Evolutionary conservation across 148 eudicot species (phyloP).

Genomic region (Silene conica): DNA sequence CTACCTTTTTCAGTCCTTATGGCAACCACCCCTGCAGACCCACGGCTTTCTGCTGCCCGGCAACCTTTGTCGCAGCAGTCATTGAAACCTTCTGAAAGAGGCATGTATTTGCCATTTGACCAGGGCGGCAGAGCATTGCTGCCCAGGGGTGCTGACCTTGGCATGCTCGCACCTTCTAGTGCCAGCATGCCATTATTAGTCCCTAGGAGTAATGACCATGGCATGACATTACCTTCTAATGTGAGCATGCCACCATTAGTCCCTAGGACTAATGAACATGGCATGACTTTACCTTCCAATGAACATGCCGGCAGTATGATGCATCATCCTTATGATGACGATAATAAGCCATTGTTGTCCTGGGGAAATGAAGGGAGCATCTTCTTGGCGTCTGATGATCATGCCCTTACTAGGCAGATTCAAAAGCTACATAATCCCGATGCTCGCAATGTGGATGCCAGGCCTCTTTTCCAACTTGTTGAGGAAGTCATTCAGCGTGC

Average conservation of each 20-base stretch:
- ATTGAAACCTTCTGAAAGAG: not conserved
- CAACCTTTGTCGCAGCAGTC: slow-evolving; percentile 4
- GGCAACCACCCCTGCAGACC: slow-evolving; percentile 16
- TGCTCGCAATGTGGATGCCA: slow-evolving; percentile 31
- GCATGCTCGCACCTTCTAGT: slow-evolving; percentile 10
- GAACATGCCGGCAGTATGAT: not conserved
- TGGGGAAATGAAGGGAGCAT: slow-evolving; percentile 25
- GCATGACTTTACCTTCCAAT: slow-evolving; percentile 8
- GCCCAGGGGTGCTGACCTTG: slow-evolving; percentile 9
- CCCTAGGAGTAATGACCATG: slow-evolving; percentile 5
- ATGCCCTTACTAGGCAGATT: slow-evolving; percentile 27
- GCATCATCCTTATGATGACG: not conserved
- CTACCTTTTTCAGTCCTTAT: too few relatives aligned
- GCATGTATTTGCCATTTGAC: slow-evolving; percentile 17
- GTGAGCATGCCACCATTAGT: slow-evolving; percentile 14
- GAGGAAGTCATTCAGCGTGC: slow-evolving; percentile 29
- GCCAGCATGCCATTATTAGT: slow-evolving; percentile 10
- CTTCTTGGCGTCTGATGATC: slow-evolving; percentile 37
- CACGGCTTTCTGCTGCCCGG: slow-evolving; percentile 18
- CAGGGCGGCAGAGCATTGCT: slow-evolving; percentile 8
- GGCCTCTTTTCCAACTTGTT: slow-evolving; percentile 33
- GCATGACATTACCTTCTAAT: slow-evolving; percentile 11
- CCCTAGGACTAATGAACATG: slow-evolving; percentile 3
- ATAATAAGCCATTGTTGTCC: not conserved
- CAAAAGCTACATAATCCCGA: slow-evolving; percentile 32